Percentiles rank a stretch among this genome's conserved stretches.
These are phyloP conservation scores for Leccinum incarnatum DNA, from an alignment of 768 basidiomycete genomes.

Conservation along the genomic window DNA sequence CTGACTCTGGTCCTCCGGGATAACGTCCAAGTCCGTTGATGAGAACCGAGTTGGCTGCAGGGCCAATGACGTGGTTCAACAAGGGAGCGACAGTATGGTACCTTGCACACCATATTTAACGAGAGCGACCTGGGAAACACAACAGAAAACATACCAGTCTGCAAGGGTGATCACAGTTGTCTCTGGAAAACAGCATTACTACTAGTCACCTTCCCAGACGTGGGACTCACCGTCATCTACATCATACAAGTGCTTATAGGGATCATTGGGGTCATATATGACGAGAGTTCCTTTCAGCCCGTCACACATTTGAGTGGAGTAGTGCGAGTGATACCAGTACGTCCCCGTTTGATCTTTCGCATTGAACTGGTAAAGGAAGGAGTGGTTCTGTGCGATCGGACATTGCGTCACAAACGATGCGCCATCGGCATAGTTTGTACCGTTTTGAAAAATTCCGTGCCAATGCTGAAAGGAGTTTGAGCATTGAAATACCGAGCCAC, in stretches of 20 bases:
- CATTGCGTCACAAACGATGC: conserved; percentile 37
- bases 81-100: conserved; percentile 21
- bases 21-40: conserved; percentile 33
- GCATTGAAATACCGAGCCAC: not conserved
- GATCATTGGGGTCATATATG: conserved; percentile 43
- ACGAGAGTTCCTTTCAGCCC: conserved; percentile 39
- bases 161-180: conserved; percentile 25
- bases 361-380: conserved; percentile 24
- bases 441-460: conserved; percentile 51
- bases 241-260: conserved; percentile 37
- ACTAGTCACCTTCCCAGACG: not conserved
- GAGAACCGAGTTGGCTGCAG: conserved; percentile 21
- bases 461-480: conserved; percentile 42
- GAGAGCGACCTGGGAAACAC: not conserved
- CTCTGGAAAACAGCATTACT: conserved; percentile 11
- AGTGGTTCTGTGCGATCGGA: conserved; percentile 25
- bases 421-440: conserved; percentile 46
- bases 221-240: conserved; percentile 42
- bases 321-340: conserved; percentile 38
- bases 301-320: conserved; percentile 40
- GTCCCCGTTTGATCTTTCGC: conserved; percentile 26
- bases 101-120: conserved; percentile 9
- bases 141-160: conserved; percentile 19
- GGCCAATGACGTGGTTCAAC: conserved; percentile 17
- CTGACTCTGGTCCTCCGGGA: conserved; percentile 34